These are phyloP conservation scores for Abrus pulchellus DNA, from an alignment of 306 rosid species.

Conservation along the genomic window DNA sequence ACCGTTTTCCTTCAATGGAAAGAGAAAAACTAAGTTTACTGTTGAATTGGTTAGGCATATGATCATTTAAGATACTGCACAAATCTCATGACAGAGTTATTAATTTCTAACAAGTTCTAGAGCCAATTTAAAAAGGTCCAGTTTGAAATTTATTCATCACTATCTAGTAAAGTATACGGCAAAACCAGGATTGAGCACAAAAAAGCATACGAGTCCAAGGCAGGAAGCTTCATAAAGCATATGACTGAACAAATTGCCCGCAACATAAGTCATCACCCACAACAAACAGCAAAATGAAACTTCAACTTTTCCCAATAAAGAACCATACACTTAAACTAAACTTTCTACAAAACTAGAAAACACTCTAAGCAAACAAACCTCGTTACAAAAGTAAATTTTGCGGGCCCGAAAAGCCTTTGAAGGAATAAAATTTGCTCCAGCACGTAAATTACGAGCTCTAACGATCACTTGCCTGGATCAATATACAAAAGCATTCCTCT, in stretches of 20 bases:
- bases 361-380: constrained; percentile 59
- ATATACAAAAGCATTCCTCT: constrained; percentile 34
- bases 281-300: constrained; percentile 19
- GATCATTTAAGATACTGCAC: constrained; percentile 25
- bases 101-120: constrained; percentile 21
- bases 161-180: not conserved
- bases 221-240: constrained; percentile 9
- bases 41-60: constrained; percentile 4
- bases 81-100: constrained; percentile 18
- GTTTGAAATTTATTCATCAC: constrained; percentile 23
- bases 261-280: constrained; percentile 7
- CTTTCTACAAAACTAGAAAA: constrained; percentile 6
- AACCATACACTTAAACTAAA: not conserved
- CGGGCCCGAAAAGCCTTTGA: constrained; percentile 89
- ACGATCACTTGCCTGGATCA: constrained; percentile 82
- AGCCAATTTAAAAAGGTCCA: not conserved
- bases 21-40: constrained; percentile 37
- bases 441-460: constrained; percentile 95
- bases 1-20: constrained; percentile 80
- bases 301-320: constrained; percentile 29
- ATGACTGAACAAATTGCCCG: not conserved
- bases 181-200: constrained; percentile 20
- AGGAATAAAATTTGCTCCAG: constrained; percentile 88
- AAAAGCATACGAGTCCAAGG: constrained; percentile 9
- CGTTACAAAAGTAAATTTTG: constrained; percentile 79